Percentiles rank a stretch among this genome's conserved stretches.
Conservation (phyloP, 2,329 filamentous ascomycete genomes). For the Aureobasidium sp. region DNA sequence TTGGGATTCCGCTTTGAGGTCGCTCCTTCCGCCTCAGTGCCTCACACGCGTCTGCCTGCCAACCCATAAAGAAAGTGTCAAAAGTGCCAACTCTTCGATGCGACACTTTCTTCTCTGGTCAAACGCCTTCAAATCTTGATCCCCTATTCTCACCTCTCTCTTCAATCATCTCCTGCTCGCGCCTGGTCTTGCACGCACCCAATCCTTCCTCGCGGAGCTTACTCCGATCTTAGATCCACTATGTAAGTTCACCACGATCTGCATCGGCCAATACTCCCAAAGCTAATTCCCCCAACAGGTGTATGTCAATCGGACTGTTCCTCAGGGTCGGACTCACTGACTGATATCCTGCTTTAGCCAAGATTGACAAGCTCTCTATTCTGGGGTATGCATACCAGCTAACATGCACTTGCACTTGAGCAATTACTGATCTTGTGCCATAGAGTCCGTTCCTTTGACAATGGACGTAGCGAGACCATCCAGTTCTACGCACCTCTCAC, state of each 20-base stretch:
- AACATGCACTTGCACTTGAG: not conserved
- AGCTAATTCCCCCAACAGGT: conserved; percentile 11
- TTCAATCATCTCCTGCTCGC: not conserved
- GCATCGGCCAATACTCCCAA: not conserved
- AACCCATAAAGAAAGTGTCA: not conserved
- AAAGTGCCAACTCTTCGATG: not conserved
- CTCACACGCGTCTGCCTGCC: not conserved
- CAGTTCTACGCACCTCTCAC: conserved; percentile 86
- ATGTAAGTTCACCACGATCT: conserved; percentile 10
- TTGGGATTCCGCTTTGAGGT: not conserved
- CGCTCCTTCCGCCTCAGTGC: not conserved
- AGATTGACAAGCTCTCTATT: conserved; percentile 84
- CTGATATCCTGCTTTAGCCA: conserved; percentile 53
- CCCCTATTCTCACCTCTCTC: not conserved
- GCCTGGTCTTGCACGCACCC: not conserved
- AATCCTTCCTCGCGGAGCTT: not conserved
- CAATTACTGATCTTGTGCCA: not conserved
- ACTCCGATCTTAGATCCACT: not conserved
- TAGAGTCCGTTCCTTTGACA: conserved; percentile 77
- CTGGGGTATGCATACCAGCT: conserved; percentile 46
- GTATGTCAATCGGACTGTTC: conserved; percentile 10
- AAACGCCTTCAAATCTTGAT: not conserved
- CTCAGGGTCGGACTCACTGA: not conserved
- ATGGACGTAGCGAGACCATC: conserved; percentile 65
- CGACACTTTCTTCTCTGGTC: not conserved